phyloP scores from a whole-genome alignment of 2,329 filamentous ascomycete species.

The Alternaria ethzedia region DNA sequence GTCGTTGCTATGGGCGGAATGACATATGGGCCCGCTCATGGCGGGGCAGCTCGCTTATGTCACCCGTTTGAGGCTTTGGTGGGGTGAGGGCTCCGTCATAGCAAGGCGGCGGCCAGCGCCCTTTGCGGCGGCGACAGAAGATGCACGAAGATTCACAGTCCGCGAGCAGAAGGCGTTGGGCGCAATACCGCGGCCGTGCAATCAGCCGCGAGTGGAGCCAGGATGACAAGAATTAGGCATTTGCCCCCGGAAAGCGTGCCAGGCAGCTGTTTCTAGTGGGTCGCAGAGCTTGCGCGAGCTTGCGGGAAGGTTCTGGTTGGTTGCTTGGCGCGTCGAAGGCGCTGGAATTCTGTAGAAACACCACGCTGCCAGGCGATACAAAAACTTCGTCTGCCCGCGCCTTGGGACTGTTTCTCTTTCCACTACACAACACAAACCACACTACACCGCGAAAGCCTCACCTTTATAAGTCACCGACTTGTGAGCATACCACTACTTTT shows the following conservation, averaged over 20 bases:
- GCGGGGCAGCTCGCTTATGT: constrained; percentile 22
- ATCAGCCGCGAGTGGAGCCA: constrained; percentile 2
- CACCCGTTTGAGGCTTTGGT: constrained; percentile 16
- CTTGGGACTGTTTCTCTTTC: constrained; percentile 15
- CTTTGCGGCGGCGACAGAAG: constrained; percentile 7
- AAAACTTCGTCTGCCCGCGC: constrained; percentile 33
- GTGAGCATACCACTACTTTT: constrained; percentile 37
- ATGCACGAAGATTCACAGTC: neutral
- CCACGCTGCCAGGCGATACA: constrained; percentile 22
- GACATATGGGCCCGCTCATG: constrained; percentile 10
- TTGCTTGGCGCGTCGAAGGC: constrained; percentile 18
- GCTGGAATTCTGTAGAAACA: constrained; percentile 22
- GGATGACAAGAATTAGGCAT: neutral
- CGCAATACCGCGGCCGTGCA: neutral
- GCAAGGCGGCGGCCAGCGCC: constrained; percentile 1
- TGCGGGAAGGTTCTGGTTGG: constrained; percentile 19
- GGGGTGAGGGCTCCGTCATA: constrained; percentile 23
- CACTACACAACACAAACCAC: constrained; percentile 27
- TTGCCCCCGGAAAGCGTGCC: constrained; percentile 4
- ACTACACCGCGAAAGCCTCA: constrained; percentile 30
- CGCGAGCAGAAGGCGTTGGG: neutral
- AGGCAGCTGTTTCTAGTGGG: constrained; percentile 14
- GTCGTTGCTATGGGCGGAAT: constrained; percentile 9
- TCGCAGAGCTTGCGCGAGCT: constrained; percentile 16
- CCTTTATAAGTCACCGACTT: constrained; percentile 37